Evolutionary conservation across 805 yeast species (phyloP).

Genomic region (Metschnikowia cubensis): DNA sequence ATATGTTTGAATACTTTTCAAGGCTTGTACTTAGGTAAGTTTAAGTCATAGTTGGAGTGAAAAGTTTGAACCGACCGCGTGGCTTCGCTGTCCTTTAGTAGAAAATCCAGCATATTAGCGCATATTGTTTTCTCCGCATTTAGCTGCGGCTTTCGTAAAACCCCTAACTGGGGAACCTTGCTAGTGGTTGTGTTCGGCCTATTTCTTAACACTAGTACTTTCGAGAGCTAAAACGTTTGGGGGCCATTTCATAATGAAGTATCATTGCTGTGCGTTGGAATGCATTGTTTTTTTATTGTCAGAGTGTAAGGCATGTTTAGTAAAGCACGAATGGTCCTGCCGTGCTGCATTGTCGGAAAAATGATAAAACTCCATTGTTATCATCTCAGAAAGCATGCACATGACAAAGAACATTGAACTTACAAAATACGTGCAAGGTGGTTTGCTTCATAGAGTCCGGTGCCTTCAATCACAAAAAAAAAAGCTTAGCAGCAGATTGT

Average conservation of each 20-base stretch:
- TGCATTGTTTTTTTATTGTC: background rate
- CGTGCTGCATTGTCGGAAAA: background rate
- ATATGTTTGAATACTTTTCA: background rate
- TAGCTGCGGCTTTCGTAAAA: background rate
- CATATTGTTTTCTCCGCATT: background rate
- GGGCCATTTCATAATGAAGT: background rate
- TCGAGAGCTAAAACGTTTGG: background rate
- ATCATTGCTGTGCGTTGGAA: background rate
- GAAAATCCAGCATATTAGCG: background rate
- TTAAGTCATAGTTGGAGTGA: background rate
- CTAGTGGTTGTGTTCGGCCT: background rate
- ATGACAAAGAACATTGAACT: background rate
- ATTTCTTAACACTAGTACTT: background rate
- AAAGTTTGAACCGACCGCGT: background rate
- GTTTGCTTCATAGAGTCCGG: background rate
- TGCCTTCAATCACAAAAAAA: background rate
- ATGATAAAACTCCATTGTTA: background rate
- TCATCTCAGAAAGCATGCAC: background rate
- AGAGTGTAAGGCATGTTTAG: background rate
- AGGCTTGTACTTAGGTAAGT: background rate
- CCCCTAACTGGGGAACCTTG: background rate
- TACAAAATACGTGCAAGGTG: background rate
- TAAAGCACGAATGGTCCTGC: background rate
- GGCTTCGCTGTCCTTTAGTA: slow-evolving; percentile 1
- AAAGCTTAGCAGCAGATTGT: background rate